Base-by-base conservation (phyloP, 345 rosid species). In the Eucalyptus victrix region DNA sequence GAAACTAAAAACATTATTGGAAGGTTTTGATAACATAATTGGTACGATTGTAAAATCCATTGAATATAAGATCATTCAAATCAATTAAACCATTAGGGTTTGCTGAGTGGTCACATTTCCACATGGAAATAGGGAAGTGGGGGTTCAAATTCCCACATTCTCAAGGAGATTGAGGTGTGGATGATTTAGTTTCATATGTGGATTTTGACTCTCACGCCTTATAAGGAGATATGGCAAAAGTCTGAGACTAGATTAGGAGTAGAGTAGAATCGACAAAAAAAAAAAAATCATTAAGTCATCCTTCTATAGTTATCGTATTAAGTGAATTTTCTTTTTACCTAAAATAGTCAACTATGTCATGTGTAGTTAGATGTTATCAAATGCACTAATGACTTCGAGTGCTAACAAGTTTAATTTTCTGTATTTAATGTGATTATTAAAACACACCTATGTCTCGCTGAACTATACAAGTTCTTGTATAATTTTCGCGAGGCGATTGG, bases 161-260 rank as follows among this genome's bases (percentile, higher is more conserved):
- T 51, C 8, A 51, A 51, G 9, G 1, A 3, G 1, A 3, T 51
- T 51, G 1, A 1, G 0, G 4, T 51, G 23, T 1, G 9, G 9
- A 51, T 4, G 0, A 18, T 18, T 4, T 51, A 51, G 0, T 51
- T 18, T 51, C 0, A 4, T 51, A 1, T 18, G 9, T 51, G 23
- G 23, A 18, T 51, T 51, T 51, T 18, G 23, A 51, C 23, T 51
- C 23, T 51, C 1, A 51, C 4, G 0, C 56, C 0, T 2, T 51
- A 18, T 0, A 51, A 7, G 3, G 1, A 51, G 1, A 3, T 0
- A 51, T 51, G 19, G 0, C 1, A 50, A 50, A 50, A 0, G 4
- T 17, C 1, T 7, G 2, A 51, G 8, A 51, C 18, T 51, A 51
- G 9, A 51, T 51, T 51, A 51, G 9, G 56, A 51, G 23, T 51